These are phyloP conservation scores for Davidsoniella eucalypti DNA, from an alignment of 2,329 filamentous ascomycete species.

Conservation along the genomic window DNA sequence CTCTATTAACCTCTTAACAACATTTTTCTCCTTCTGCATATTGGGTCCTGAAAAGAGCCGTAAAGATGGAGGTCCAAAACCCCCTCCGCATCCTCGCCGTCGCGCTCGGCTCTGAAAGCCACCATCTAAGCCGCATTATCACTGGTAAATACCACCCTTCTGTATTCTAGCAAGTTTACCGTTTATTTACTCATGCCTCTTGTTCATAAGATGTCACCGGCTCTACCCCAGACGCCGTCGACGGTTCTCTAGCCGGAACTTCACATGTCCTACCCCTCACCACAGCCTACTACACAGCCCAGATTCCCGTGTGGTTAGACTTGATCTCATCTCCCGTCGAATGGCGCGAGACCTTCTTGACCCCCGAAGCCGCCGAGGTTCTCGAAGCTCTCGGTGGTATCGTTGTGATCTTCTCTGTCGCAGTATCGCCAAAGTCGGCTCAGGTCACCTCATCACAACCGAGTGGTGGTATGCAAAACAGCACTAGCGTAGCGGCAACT, in stretches of 20 bases:
- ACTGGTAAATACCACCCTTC: conserved; percentile 27
- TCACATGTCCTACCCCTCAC: conserved; percentile 39
- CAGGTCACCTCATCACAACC: background rate
- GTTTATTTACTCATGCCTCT: conserved; percentile 1
- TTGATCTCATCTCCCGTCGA: conserved; percentile 29
- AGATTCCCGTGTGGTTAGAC: conserved; percentile 52
- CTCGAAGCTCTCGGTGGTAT: conserved; percentile 43
- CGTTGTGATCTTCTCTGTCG: conserved; percentile 25
- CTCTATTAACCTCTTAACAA: no score
- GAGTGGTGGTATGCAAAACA: conserved; percentile 10
- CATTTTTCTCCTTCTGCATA: no score
- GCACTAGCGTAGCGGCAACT: conserved; percentile 18
- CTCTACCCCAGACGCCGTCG: conserved; percentile 23
- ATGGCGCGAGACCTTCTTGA: conserved; percentile 43
- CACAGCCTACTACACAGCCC: conserved; percentile 44
- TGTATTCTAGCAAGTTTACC: background rate
- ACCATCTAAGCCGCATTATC: conserved; percentile 32
- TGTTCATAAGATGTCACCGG: conserved; percentile 34
- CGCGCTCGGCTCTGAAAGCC: conserved; percentile 28
- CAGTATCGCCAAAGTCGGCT: conserved; percentile 6
- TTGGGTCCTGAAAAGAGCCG: no score
- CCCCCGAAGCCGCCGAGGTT: conserved; percentile 45
- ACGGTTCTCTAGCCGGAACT: conserved; percentile 36
- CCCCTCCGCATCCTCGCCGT: conserved; percentile 42
- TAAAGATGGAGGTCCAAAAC: conserved; percentile 8